Conservation (phyloP, 2,329 filamentous ascomycete genomes). For the Colletotrichum theobromicola region DNA sequence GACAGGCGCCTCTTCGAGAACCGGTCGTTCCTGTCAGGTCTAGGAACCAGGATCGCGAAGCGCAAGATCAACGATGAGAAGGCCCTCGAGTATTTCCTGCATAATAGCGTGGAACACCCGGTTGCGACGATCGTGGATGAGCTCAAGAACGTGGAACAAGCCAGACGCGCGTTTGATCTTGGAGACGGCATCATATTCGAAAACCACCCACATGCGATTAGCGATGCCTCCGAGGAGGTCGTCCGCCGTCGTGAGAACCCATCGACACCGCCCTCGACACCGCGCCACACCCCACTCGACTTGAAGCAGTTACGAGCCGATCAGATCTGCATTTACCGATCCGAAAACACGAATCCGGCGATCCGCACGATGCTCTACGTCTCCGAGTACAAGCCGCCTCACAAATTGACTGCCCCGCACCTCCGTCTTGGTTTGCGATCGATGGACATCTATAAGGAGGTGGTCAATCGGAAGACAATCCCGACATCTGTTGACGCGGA, state of each 20-base stretch:
- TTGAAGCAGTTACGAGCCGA: conserved; percentile 32
- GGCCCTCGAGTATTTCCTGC: conserved; percentile 31
- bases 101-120: conserved; percentile 32
- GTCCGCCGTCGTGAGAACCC: conserved; percentile 26
- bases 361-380: conserved; percentile 32
- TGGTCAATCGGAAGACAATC: conserved; percentile 32
- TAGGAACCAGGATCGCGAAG: conserved; percentile 20
- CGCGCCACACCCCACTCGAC: background rate
- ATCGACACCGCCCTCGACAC: conserved; percentile 16
- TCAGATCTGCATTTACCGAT: conserved; percentile 26
- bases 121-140: conserved; percentile 33
- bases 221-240: conserved; percentile 31
- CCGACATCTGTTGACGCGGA: conserved; percentile 29
- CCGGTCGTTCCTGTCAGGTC: conserved; percentile 23
- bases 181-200: conserved; percentile 35
- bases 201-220: conserved; percentile 31
- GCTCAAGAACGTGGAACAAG: conserved; percentile 26
- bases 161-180: conserved; percentile 27
- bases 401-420: conserved; percentile 47
- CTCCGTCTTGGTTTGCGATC: conserved; percentile 45
- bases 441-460: conserved; percentile 44
- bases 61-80: conserved; percentile 30
- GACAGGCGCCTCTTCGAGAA: conserved; percentile 31
- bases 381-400: conserved; percentile 51
- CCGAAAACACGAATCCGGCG: background rate